Evolutionary conservation across 805 yeast species (phyloP).

Genomic region (Cyberlindnera xishuangbannaensis): DNA sequence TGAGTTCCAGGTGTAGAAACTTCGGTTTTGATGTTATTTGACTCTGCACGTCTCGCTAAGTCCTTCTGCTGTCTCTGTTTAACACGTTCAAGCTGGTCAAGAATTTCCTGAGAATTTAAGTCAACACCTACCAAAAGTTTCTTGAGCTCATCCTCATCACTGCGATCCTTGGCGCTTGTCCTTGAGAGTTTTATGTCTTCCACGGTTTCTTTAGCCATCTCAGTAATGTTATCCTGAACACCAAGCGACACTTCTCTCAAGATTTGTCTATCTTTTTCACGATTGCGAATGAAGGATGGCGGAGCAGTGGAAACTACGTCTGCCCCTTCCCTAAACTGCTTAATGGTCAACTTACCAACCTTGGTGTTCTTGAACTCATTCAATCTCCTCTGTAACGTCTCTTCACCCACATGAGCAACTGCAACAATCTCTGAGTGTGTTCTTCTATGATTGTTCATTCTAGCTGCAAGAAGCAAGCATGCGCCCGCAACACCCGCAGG

Average conservation of each 20-base stretch:
- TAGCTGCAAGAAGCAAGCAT: constrained; percentile 83
- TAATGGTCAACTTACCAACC: constrained; percentile 68
- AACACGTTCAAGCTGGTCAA: constrained; percentile 26
- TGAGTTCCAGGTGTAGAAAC: constrained; percentile 1
- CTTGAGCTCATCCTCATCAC: constrained; percentile 15
- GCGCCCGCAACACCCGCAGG: constrained; percentile 99
- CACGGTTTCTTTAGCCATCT: constrained; percentile 11
- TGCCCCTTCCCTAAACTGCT: constrained; percentile 57
- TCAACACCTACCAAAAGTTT: constrained; percentile 18
- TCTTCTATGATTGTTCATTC: constrained; percentile 93
- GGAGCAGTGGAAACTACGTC: constrained; percentile 48
- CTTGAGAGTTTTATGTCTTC: constrained; percentile 9
- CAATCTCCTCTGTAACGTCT: constrained; percentile 83
- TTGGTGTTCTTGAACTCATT: constrained; percentile 79
- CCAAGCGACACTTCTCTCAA: constrained; percentile 9
- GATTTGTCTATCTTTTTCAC: constrained; percentile 38
- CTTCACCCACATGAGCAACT: constrained; percentile 92
- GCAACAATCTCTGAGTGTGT: constrained; percentile 92
- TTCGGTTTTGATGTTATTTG: constrained; percentile 16
- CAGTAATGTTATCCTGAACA: constrained; percentile 3
- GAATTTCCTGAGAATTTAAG: constrained; percentile 20
- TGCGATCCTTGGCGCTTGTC: constrained; percentile 12
- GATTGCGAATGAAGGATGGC: constrained; percentile 70
- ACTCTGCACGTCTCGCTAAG: constrained; percentile 12
- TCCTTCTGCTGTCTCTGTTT: constrained; percentile 22